Base-by-base conservation (phyloP, 208 protist genomes). In the Strigomonas oncopelti region DNA sequence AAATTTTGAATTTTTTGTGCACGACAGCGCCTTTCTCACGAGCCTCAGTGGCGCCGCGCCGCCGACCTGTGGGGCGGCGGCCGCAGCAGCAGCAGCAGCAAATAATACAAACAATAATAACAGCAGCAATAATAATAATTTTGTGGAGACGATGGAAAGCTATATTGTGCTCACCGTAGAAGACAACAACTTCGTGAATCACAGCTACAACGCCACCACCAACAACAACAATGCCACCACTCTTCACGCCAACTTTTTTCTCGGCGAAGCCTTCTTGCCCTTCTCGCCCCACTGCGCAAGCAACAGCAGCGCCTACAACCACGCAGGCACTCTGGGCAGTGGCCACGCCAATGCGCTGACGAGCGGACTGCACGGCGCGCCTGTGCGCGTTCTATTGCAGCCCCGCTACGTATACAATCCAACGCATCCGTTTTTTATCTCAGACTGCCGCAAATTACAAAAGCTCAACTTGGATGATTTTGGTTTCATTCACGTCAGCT, bases 401-500 rank as follows among this genome's bases (percentile, higher is more conserved):
- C 87, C 90, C 2, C 90, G 90, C 54, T 82, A 91, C 72, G 68
- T 62, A 5, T 77, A 84, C 22, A 80, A 92, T 51, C 67, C 67
- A n/a, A 28, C 48, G 13, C 82, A 95, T 57, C 78, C 85, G 0
- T 69, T 87, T 0, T 92, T 87, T 56, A 66, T 69, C 16, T 52
- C 72, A 5, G 90, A 95, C 67, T 75, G 84, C 29, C 72, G 72
- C 14, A 56, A 67, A 0, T 84, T 95, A 18, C 59, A 64, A n/a
- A 61, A 64, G 48, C 71, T 79, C 55, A 67, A 74, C 28, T 71
- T 89, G 20, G 90, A 93, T 65, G 86, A 93, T 70, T 95, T 92
- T 73, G 90, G 90, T 29, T 93, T 84, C 67, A 72, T 93, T 11
- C 81, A 68, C 8, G 59, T 95, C 16, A 87, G 80, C 59, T 95